A percentile compares a stretch with the other conserved stretches of the same genome.
Conservation (phyloP, 1,284 basidiomycete genomes). For the Rhizoctonia solani region DNA sequence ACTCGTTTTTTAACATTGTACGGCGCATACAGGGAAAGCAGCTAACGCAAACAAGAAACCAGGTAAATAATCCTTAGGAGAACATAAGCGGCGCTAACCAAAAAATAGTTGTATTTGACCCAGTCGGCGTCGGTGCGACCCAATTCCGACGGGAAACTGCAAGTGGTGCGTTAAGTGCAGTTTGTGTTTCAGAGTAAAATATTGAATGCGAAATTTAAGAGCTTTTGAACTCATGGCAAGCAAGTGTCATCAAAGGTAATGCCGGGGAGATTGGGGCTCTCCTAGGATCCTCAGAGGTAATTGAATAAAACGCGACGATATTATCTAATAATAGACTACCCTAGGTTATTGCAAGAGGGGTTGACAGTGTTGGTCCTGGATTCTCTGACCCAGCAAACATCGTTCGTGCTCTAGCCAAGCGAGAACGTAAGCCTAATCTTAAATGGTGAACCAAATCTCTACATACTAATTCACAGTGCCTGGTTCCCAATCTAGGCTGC, state of each 20-base stretch:
- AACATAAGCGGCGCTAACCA: not conserved
- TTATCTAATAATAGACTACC: slow-evolving; percentile 3
- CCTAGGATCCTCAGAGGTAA: slow-evolving; percentile 72
- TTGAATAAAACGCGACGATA: slow-evolving; percentile 18
- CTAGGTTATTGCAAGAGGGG: slow-evolving; percentile 80
- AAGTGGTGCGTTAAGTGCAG: slow-evolving; percentile 44
- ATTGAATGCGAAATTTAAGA: slow-evolving; percentile 48
- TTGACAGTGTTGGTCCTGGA: slow-evolving; percentile 79
- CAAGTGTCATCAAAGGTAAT: slow-evolving; percentile 94
- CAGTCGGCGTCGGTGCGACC: slow-evolving; percentile 91
- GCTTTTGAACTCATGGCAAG: slow-evolving; percentile 83
- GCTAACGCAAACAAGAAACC: slow-evolving; percentile 80
- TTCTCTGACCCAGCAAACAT: slow-evolving; percentile 77
- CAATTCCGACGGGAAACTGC: slow-evolving; percentile 64
- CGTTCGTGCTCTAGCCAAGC: slow-evolving; percentile 70
- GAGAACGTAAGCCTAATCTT: slow-evolving; percentile 63
- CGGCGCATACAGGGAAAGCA: not conserved
- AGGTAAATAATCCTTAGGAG: slow-evolving; percentile 32
- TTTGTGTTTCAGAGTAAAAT: not conserved
- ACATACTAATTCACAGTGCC: not conserved
- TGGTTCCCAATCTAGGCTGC: slow-evolving; percentile 62
- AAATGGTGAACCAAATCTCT: not conserved
- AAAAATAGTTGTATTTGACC: slow-evolving; percentile 76
- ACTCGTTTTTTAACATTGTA: not conserved
- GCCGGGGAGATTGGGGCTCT: slow-evolving; percentile 86